These are phyloP conservation scores for Lichtheimia ornata DNA, from an alignment of 371 early-diverging fungal genomes.

Conservation along the genomic window DNA sequence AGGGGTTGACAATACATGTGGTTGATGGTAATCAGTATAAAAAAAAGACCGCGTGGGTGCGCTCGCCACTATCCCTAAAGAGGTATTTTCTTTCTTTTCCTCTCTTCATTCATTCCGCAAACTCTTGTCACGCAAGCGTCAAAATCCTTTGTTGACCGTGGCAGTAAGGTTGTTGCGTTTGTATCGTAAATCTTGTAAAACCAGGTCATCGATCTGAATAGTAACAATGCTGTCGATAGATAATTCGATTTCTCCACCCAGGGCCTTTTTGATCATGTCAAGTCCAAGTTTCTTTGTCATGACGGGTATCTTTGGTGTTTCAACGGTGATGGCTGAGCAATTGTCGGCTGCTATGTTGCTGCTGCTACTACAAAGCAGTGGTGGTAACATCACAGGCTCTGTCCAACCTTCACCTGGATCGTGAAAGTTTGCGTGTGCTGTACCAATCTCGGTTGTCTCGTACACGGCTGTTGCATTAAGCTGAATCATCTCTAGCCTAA, in stretches of 20 bases:
- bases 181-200: slow-evolving; percentile 29
- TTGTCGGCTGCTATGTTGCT: slow-evolving; percentile 1
- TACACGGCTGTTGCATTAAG: slow-evolving; percentile 44
- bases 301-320: slow-evolving; percentile 45
- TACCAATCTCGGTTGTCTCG: slow-evolving; percentile 31
- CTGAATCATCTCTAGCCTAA: slow-evolving; percentile 33
- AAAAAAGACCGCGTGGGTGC: not conserved
- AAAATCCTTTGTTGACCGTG: slow-evolving; percentile 41
- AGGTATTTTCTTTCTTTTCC: slow-evolving; percentile 5
- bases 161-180: slow-evolving; percentile 41
- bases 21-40: too few species aligned
- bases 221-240: slow-evolving; percentile 37
- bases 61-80: slow-evolving; percentile 9
- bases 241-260: slow-evolving; percentile 41
- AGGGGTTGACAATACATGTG: too few species aligned
- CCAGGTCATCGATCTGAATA: slow-evolving; percentile 35
- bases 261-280: slow-evolving; percentile 40
- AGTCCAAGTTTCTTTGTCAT: slow-evolving; percentile 36
- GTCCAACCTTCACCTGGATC: slow-evolving; percentile 28
- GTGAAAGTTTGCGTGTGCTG: slow-evolving; percentile 36
- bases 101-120: too few species aligned
- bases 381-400: slow-evolving; percentile 24
- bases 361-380: slow-evolving; percentile 5
- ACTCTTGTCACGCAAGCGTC: not conserved
- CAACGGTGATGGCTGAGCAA: slow-evolving; percentile 24